Percentiles rank a stretch among this genome's conserved stretches.
phyloP scores from a whole-genome alignment of 2,329 filamentous ascomycete genomes.

The Aspergillus chevalieri region DNA sequence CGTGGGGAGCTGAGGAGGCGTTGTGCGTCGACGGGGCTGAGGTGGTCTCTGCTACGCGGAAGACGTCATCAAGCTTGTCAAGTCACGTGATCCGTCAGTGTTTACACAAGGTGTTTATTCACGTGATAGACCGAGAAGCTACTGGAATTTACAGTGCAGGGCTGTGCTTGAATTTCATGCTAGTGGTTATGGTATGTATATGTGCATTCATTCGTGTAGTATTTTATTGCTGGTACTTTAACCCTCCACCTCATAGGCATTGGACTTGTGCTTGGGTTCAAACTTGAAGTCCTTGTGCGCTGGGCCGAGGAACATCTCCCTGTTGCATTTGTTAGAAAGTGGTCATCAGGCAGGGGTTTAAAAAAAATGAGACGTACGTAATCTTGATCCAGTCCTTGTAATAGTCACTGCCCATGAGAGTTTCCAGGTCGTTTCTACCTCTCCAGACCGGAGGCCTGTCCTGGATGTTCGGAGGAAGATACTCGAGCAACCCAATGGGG shows the following conservation, averaged over 20 bases:
- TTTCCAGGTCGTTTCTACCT: conserved; percentile 86
- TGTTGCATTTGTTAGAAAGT: conserved; percentile 32
- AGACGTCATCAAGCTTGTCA: conserved; percentile 28
- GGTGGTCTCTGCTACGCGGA: conserved; percentile 61
- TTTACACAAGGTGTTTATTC: not conserved
- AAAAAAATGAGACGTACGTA: conserved; percentile 55
- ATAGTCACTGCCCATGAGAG: conserved; percentile 80
- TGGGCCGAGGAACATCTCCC: conserved; percentile 95
- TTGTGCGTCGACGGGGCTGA: conserved; percentile 25
- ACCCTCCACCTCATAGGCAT: conserved; percentile 74
- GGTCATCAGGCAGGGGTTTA: conserved; percentile 4
- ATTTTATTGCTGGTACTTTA: conserved; percentile 6
- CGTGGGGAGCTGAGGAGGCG: not conserved
- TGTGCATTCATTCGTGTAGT: not conserved
- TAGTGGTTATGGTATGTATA: not conserved
- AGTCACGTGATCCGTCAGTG: conserved; percentile 9
- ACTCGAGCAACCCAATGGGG: conserved; percentile 79
- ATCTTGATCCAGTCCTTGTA: conserved; percentile 99
- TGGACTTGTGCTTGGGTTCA: conserved; percentile 95
- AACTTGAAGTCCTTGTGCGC: conserved; percentile 88
- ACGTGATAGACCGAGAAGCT: not conserved
- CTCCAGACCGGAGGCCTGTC: conserved; percentile 79
- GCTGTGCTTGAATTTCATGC: not conserved
- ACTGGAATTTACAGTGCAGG: not conserved
- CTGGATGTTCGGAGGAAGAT: conserved; percentile 80